Evolutionary conservation across 768 basidiomycete species (phyloP), one percentile per base, ranked within the genome.

Genomic region (Leccinum pellstonianum): DNA sequence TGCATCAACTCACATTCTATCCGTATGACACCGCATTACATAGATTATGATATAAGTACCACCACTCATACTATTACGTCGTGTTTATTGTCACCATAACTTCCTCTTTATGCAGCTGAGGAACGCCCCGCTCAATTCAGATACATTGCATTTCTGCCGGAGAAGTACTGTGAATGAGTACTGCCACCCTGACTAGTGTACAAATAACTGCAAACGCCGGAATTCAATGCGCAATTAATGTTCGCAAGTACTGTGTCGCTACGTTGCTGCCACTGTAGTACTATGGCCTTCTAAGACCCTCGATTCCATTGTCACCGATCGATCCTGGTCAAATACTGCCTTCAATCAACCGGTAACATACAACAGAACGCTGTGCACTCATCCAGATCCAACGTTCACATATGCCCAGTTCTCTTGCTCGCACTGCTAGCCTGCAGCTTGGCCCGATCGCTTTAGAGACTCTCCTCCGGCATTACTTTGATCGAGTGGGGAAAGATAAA

Each of bases 401-500:
- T 49, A 76, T 75, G 75, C 56, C 77, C 25, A 90, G 86, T 69
- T 69, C 86, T 19, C 79, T 92, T 46, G 82, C 87, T 35, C 78
- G 86, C 33, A 79, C 84, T 55, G 82, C 84, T 27, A 83, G 87
- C 41, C 72, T 90, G 60, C 81, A 78, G 66, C 76, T 89, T n/a
- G 90, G 87, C 0, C 90, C 90, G 4, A 71, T 91, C 55, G 78
- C 91, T 35, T 69, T 92, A 21, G 88, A 87, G 64, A 91, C 89
- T 1, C 79, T 93, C n/a, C 79, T 93, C 68, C 90, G 88, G 70
- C 93, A 95, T 70, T 95, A 93, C 72, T 83, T 95, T 52, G 86
- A 88, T 48, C 81, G 85, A 14, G 71, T 84, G 52, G 84, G 77
- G 73, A 77, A 75, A 23, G 79, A 81, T 58, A 66, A 52, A 25